Base-by-base conservation (phyloP, 257 asterid genomes). In the Przewalskia tangutica region DNA sequence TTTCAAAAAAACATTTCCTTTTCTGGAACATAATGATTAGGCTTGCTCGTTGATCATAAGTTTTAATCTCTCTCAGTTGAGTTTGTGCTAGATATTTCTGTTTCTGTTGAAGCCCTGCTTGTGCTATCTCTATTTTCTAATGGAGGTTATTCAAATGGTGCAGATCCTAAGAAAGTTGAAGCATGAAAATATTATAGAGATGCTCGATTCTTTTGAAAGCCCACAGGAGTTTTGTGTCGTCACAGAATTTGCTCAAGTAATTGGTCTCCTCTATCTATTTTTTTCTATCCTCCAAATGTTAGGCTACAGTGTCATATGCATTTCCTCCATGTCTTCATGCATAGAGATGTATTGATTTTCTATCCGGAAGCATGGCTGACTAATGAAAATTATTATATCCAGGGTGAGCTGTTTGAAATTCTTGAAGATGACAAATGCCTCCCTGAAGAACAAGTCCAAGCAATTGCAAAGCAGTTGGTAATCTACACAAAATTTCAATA, bases 351-450 rank as follows among this genome's bases (percentile, higher is more conserved):
- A 70, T 59, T 56, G 56, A 42, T 27, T 46, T 55, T 63, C 17
- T 65, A 64, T 23, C 17, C 10, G 40, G 80, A 18, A 84, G 76
- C 80, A 79, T 82, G 54, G 6, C 27, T 55, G 76, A 40, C 68
- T 76, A 81, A 79, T 83, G 83, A 83, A 83, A 83, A 83, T 58
- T 79, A 54, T 80, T 53, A 55, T 84, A 60, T 67, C 60, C 89
- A 96, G 99, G 99, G 99, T 13, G 99, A 96, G 84, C 97, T 96
- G 81, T 96, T 93, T 84, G 99, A 96, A 89, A 90, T 96, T 91
- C 95, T 96, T 17, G 98, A 96, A 89, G 98, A 96, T 88, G 99
- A 96, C 87, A 96, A 94, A 86, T 93, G 95, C 87, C 99, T 96
- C 81, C 99, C 98, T 11, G 98, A 96, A 86, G 97, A 94, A 86